Conservation (phyloP, 495 filamentous ascomycete species). For the Darksidea phi region DNA sequence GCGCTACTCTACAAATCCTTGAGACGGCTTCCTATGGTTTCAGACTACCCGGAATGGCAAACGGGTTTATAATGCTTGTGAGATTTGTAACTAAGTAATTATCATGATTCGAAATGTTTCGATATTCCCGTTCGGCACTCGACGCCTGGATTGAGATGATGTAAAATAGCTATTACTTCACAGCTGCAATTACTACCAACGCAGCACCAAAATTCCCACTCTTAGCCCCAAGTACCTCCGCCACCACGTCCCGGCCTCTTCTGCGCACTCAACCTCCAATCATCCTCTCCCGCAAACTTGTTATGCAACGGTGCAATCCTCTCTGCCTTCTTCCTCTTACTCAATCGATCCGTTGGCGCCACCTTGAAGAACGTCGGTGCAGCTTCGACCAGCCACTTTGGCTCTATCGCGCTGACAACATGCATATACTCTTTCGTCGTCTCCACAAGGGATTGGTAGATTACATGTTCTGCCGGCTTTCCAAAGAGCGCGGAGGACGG, state of each 20-base stretch:
- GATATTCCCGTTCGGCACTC: too few species aligned
- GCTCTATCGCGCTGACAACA: constrained; percentile 84
- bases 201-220: not conserved
- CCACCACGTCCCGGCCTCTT: constrained; percentile 82
- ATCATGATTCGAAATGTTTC: too few species aligned
- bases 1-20: too few species aligned
- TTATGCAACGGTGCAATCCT: constrained; percentile 94
- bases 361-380: constrained; percentile 99
- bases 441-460: constrained; percentile 84
- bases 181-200: too few species aligned
- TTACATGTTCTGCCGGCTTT: constrained; percentile 92
- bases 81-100: too few species aligned
- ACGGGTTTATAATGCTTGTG: too few species aligned
- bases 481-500: constrained; percentile 88
- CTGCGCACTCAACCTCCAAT: constrained; percentile 91
- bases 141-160: too few species aligned
- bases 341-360: constrained; percentile 80
- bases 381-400: constrained; percentile 87
- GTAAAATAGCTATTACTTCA: too few species aligned
- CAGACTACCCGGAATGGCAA: too few species aligned
- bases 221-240: constrained; percentile 91
- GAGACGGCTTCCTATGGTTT: too few species aligned
- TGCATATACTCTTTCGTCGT: constrained; percentile 99
- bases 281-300: constrained; percentile 83
- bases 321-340: constrained; percentile 90